Conservation (phyloP, 768 basidiomycete genomes). For the Suillus weaverae region DNA sequence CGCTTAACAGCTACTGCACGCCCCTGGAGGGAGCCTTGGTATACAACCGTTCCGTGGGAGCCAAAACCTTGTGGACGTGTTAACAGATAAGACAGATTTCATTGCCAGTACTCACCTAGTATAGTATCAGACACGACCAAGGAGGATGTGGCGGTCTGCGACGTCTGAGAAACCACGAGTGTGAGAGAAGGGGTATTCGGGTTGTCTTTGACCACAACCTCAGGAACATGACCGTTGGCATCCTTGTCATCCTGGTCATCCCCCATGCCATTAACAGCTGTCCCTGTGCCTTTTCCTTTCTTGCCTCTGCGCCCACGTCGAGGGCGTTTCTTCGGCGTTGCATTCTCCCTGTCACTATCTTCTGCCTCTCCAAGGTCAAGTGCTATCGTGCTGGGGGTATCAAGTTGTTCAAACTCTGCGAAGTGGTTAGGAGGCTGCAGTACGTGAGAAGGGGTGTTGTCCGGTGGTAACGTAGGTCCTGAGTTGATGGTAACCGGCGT, state of each 20-base stretch:
- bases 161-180: slow-evolving; percentile 28
- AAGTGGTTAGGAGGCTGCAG: slow-evolving; percentile 6
- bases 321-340: slow-evolving; percentile 42
- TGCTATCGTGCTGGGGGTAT: slow-evolving; percentile 9
- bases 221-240: slow-evolving; percentile 27
- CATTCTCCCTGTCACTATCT: slow-evolving; percentile 60
- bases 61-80: slow-evolving; percentile 69
- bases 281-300: slow-evolving; percentile 46
- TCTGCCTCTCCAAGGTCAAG: slow-evolving; percentile 46
- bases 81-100: not conserved
- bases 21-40: slow-evolving; percentile 91
- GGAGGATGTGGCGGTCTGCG: slow-evolving; percentile 40
- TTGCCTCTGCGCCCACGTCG: slow-evolving; percentile 47
- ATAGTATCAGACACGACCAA: slow-evolving; percentile 72
- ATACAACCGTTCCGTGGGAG: slow-evolving; percentile 96
- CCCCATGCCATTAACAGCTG: slow-evolving; percentile 10
- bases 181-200: slow-evolving; percentile 23
- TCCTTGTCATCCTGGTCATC: slow-evolving; percentile 39
- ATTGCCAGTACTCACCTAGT: slow-evolving; percentile 54
- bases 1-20: slow-evolving; percentile 99
- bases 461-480: slow-evolving; percentile 3
- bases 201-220: slow-evolving; percentile 17
- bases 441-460: slow-evolving; percentile 6
- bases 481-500: slow-evolving; percentile 6
- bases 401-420: slow-evolving; percentile 12